phyloP scores from a whole-genome alignment of 331 rosid genomes.

The Malus hybrid region DNA sequence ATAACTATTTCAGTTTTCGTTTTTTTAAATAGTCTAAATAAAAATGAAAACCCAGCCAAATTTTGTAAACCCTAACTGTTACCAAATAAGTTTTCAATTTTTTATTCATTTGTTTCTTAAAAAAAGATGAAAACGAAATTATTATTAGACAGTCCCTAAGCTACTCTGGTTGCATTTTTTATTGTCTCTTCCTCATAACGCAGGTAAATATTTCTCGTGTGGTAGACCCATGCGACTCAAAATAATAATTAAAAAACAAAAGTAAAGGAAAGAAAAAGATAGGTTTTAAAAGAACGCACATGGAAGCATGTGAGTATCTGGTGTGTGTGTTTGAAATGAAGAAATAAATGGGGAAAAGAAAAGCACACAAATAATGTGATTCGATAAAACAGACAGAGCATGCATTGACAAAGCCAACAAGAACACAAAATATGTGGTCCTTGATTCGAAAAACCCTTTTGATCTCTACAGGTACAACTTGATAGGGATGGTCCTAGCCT shows the following conservation, averaged over 20 bases:
- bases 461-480: background rate
- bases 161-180: too few species aligned
- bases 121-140: too few species aligned
- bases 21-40: too few species aligned
- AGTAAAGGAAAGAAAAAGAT: background rate
- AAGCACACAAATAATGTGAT: constrained; percentile 12
- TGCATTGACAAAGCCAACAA: background rate
- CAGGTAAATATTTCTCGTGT: background rate
- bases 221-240: background rate
- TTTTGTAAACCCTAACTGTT: too few species aligned
- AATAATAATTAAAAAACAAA: background rate
- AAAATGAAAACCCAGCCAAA: too few species aligned
- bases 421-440: constrained; percentile 22
- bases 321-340: constrained; percentile 5
- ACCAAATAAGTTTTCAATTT: too few species aligned
- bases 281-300: constrained; percentile 39
- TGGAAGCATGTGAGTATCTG: constrained; percentile 33
- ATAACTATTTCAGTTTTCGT: too few species aligned
- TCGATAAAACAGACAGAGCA: background rate
- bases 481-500: background rate
- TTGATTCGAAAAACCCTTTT: constrained; percentile 10
- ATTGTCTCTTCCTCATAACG: background rate
- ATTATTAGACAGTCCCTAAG: too few species aligned
- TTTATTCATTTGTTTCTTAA: too few species aligned
- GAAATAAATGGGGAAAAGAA: background rate